phyloP scores from a whole-genome alignment of 2,329 filamentous ascomycete species.

The Fusarium sp. region DNA sequence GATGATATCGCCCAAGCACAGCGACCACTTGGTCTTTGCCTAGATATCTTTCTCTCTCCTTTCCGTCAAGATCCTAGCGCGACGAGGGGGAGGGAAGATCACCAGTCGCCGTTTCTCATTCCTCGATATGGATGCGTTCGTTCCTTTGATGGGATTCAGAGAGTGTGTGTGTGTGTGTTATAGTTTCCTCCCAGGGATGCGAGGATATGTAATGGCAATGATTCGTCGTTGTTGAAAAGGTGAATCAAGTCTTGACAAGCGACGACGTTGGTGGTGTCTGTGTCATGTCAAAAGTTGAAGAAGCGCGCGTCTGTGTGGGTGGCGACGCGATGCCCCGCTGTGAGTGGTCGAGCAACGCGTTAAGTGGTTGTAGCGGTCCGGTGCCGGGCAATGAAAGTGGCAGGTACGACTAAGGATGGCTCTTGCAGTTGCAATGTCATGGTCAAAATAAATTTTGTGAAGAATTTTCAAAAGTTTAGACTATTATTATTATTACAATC shows the following conservation, averaged over 20 bases:
- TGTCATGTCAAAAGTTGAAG: conserved; percentile 31
- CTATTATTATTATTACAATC: neutral
- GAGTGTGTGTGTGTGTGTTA: neutral
- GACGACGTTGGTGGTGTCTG: conserved; percentile 2
- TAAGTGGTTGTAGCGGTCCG: conserved; percentile 41
- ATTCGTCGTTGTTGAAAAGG: conserved; percentile 2
- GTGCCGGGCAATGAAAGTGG: neutral
- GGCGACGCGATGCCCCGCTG: conserved; percentile 45
- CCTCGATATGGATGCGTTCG: neutral
- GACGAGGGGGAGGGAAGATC: neutral
- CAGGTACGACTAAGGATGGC: neutral
- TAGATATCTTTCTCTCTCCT: neutral
- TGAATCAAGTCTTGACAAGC: neutral
- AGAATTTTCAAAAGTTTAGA: neutral
- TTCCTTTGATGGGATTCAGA: neutral
- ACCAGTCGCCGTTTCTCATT: neutral
- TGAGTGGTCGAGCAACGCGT: conserved; percentile 43
- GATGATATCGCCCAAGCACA: neutral
- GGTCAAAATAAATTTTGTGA: neutral
- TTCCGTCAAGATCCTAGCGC: neutral
- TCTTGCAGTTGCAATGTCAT: neutral
- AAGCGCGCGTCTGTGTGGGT: conserved; percentile 35
- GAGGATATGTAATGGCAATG: neutral
- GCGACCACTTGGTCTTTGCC: conserved; percentile 35
- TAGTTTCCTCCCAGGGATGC: neutral